Evolutionary conservation across 805 yeast species (phyloP), one percentile per base, ranked within the genome.

Genomic region (Ogataea paradorogensis): DNA sequence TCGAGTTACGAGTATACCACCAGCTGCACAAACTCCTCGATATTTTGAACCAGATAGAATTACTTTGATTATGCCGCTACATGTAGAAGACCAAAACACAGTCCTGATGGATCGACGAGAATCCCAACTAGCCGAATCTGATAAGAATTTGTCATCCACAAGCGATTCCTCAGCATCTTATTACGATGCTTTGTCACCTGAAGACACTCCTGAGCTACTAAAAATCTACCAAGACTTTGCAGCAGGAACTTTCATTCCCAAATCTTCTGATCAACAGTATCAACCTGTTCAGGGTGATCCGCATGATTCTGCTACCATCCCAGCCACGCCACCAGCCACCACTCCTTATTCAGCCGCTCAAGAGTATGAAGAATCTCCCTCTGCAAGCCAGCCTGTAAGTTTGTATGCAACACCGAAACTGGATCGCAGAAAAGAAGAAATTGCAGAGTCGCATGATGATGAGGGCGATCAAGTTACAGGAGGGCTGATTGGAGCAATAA

Each of bases 351-450:
- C 20, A 18, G 6, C 20, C 20, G 6, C 4, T 15, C 27, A 23
- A 24, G 7, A 8, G 13, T 26, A 22, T 31, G 26, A 21, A 15
- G 31, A 21, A 11, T 13, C 35, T 11, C 20, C 35, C 9, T 37
- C 40, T 3, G 15, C 27, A 20, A 26, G 38, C 5, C 9, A 18
- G 7, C 18, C 33, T 9, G 29, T 16, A 11, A 35, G 18, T 27
- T 33, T 23, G 18, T 22, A 7, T 35, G 32, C 44, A 9, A 40
- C 44, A 3, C 44, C 44, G 9, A 35, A 30, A 15, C 44, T 40
- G 6, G 40, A 30, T 5, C 22, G 23, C 2, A 16, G 14, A 25
- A 7, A 20, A 9, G 44, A 30, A 11, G 24, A 28, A 6, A 22
- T 33, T 22, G 14, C 27, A 2, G 16, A 25, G 13, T 27, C 23